phyloP scores from a whole-genome alignment of 75 land plant genomes.

The Pinus tabuliformis region DNA sequence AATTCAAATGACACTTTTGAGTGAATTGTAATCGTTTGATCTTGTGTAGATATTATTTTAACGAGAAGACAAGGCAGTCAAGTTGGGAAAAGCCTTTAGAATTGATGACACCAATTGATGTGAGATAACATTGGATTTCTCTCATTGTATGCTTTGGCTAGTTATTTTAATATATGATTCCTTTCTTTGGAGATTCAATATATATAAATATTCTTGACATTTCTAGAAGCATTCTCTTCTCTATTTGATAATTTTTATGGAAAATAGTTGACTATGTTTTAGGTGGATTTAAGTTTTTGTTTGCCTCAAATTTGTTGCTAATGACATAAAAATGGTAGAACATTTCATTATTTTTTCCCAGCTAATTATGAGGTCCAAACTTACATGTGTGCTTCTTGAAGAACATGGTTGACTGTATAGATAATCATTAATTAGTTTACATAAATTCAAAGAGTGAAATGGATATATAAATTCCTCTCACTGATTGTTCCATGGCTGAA shows the following conservation, averaged over 20 bases:
- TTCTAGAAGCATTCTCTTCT: not conserved
- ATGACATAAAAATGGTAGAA: too few relatives aligned
- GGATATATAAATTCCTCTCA: too few relatives aligned
- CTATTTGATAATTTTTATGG: slow-evolving; percentile 11
- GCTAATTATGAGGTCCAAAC: too few relatives aligned
- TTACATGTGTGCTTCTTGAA: too few relatives aligned
- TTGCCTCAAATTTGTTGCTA: slow-evolving; percentile 12
- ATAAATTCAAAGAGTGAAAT: too few relatives aligned
- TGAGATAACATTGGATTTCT: slow-evolving; percentile 28
- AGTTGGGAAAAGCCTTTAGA: slow-evolving; percentile 97
- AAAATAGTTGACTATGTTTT: slow-evolving; percentile 35
- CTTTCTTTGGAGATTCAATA: not conserved
- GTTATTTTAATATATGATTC: not conserved
- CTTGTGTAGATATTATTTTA: slow-evolving; percentile 79
- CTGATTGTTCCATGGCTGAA: too few relatives aligned
- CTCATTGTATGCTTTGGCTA: not conserved
- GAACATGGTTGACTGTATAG: too few relatives aligned
- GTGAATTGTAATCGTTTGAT: not conserved
- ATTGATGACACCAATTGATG: slow-evolving; percentile 93
- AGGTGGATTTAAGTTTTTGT: slow-evolving; percentile 22
- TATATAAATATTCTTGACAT: slow-evolving; percentile 3
- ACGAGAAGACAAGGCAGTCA: slow-evolving; percentile 77
- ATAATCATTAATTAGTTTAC: too few relatives aligned
- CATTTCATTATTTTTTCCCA: too few relatives aligned
- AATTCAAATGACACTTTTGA: not conserved